Conservation (phyloP, 345 rosid genomes). For the Dimocarpus longan region DNA sequence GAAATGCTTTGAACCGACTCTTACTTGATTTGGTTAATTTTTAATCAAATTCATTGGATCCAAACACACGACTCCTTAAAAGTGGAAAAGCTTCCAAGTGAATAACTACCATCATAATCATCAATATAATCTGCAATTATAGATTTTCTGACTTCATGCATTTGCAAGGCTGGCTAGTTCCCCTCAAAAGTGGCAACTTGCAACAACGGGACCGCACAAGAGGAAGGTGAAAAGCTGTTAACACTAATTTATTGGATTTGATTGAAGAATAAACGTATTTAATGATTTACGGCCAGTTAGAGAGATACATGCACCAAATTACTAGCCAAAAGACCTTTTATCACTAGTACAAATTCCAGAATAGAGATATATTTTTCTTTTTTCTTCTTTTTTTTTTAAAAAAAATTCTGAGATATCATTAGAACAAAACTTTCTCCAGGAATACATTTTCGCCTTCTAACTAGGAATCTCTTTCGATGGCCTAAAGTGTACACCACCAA, state of each 20-base stretch:
- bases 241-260: not conserved
- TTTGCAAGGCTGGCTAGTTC: no score
- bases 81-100: no score
- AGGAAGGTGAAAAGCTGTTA: not conserved
- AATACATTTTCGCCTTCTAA: not conserved
- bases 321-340: conserved; percentile 23
- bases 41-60: no score
- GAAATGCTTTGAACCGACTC: no score
- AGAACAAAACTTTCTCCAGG: conserved; percentile 23
- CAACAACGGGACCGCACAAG: no score
- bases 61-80: no score
- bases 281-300: not conserved
- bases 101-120: no score
- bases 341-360: conserved; percentile 17
- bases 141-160: no score
- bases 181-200: no score
- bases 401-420: conserved; percentile 2
- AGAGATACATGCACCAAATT: not conserved
- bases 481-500: conserved; percentile 14
- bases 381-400: no score
- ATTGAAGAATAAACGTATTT: not conserved
- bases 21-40: no score
- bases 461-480: conserved; percentile 15
- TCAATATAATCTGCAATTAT: not conserved
- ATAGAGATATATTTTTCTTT: not conserved